phyloP scores from a whole-genome alignment of 306 rosid species.

The Quercus suber region DNA sequence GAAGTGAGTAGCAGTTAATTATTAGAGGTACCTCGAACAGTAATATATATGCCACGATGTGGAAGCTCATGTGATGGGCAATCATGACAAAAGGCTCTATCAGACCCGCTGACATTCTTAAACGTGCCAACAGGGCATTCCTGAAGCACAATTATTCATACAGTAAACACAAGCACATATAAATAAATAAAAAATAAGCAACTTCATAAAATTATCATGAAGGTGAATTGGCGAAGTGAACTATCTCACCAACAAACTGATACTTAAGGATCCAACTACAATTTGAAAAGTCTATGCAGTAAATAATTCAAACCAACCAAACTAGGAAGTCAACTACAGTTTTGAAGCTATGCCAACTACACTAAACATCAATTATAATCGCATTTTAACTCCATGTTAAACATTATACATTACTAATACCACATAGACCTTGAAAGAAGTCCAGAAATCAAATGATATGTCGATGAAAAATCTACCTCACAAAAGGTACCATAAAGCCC shows the following conservation, averaged over 20 bases:
- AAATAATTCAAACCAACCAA: not conserved
- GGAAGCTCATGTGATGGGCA: slow-evolving; percentile 75
- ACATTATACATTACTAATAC: not conserved
- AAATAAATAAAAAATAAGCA: not conserved
- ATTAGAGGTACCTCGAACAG: slow-evolving; percentile 68
- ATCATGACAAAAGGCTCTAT: slow-evolving; percentile 57
- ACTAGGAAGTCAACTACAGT: slow-evolving; percentile 5
- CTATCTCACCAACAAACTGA: not conserved
- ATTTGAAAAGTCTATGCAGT: not conserved
- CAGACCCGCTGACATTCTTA: slow-evolving; percentile 84
- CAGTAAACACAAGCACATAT: not conserved
- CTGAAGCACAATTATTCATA: slow-evolving; percentile 40
- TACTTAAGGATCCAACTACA: not conserved
- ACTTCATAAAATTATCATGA: not conserved
- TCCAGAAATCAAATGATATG: slow-evolving; percentile 9
- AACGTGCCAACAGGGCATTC: slow-evolving; percentile 95
- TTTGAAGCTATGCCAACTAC: not conserved
- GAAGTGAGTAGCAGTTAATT: not conserved
- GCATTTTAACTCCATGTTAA: not conserved
- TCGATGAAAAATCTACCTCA: slow-evolving; percentile 53
- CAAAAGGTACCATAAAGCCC: slow-evolving; percentile 92
- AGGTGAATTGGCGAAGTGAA: not conserved
- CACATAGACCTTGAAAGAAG: not conserved
- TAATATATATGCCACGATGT: slow-evolving; percentile 59
- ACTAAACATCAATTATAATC: not conserved